Conservation (phyloP, 352 stramenopile genomes). For the Globisporangium solare region DNA sequence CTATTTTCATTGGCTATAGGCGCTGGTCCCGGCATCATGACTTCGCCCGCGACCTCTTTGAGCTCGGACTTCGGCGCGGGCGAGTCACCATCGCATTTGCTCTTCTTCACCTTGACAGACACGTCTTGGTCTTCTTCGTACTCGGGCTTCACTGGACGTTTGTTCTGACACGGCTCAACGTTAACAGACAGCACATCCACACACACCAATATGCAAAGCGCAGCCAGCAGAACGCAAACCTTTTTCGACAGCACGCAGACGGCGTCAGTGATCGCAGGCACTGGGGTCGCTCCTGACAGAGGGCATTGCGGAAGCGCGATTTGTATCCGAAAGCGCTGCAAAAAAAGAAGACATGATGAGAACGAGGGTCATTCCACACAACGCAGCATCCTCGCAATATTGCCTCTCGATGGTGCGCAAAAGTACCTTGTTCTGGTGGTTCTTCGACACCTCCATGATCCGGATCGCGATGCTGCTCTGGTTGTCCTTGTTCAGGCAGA, state of each 20-base stretch:
- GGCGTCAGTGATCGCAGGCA: slow-evolving; percentile 34
- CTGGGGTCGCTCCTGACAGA: slow-evolving; percentile 14
- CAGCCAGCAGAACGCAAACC: slow-evolving; percentile 12
- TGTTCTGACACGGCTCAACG: slow-evolving; percentile 35
- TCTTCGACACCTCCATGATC: slow-evolving; percentile 82
- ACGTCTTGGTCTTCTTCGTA: slow-evolving; percentile 29
- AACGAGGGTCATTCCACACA: too few relatives aligned
- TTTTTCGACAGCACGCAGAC: slow-evolving; percentile 72
- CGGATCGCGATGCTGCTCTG: slow-evolving; percentile 50
- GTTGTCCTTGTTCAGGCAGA: slow-evolving; percentile 57
- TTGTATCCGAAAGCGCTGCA: slow-evolving; percentile 54
- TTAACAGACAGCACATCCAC: neutral
- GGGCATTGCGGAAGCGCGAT: slow-evolving; percentile 43
- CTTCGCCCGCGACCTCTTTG: neutral
- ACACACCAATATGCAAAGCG: neutral
- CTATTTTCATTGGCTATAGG: slow-evolving; percentile 4
- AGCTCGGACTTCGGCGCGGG: slow-evolving; percentile 1
- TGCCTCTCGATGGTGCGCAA: neutral
- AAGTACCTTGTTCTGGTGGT: slow-evolving; percentile 74
- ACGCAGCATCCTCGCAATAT: neutral
- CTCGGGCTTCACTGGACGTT: slow-evolving; percentile 49
- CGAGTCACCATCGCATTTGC: slow-evolving; percentile 19
- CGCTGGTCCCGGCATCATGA: neutral
- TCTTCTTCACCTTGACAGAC: slow-evolving; percentile 36
- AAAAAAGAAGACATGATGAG: slow-evolving; percentile 5